Percentiles rank a stretch among this genome's conserved stretches.
These are phyloP conservation scores for Neurospora sp. DNA, from an alignment of 495 filamentous ascomycete genomes.

Conservation along the genomic window DNA sequence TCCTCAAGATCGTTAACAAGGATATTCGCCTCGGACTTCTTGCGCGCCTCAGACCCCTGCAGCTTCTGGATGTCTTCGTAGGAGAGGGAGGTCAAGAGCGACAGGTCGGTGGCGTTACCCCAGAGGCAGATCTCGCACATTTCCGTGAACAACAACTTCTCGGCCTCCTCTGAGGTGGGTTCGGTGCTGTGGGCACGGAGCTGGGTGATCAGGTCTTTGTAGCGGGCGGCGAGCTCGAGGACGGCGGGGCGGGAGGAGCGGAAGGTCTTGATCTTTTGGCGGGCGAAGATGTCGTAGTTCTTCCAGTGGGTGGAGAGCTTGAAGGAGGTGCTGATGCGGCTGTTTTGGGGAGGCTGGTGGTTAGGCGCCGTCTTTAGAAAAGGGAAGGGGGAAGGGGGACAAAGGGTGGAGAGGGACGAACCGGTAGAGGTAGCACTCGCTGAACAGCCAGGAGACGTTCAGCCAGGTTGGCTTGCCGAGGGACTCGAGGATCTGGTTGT, in stretches of 20 bases:
- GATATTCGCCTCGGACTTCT: conserved; percentile 78
- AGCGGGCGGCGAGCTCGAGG: conserved; percentile 79
- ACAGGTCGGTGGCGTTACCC: conserved; percentile 89
- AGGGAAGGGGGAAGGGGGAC: too few relatives aligned
- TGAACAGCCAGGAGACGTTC: conserved; percentile 73
- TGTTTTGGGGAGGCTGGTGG: conserved; percentile 17
- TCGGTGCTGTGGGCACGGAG: conserved; percentile 17
- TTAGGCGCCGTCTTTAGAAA: background rate
- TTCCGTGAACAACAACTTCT: conserved; percentile 72
- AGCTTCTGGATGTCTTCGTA: conserved; percentile 96
- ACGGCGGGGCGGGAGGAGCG: conserved; percentile 86
- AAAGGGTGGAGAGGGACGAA: conserved; percentile 13
- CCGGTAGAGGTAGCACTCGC: conserved; percentile 93
- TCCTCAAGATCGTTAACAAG: conserved; percentile 68
- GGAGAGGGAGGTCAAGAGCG: conserved; percentile 66
- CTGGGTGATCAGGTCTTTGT: conserved; percentile 67
- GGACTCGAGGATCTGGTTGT: conserved; percentile 75
- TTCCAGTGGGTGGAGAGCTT: conserved; percentile 77
- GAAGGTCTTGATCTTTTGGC: conserved; percentile 89
- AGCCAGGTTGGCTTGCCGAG: conserved; percentile 73
- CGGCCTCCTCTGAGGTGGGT: conserved; percentile 46
- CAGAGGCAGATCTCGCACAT: conserved; percentile 97
- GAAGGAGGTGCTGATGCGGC: conserved; percentile 68
- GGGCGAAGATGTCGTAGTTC: conserved; percentile 80
- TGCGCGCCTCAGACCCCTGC: conserved; percentile 77